A percentile compares a stretch with the other conserved stretches of the same genome.
phyloP scores from a whole-genome alignment of 148 eudicot genomes.

The Rhododendron mucronatum region DNA sequence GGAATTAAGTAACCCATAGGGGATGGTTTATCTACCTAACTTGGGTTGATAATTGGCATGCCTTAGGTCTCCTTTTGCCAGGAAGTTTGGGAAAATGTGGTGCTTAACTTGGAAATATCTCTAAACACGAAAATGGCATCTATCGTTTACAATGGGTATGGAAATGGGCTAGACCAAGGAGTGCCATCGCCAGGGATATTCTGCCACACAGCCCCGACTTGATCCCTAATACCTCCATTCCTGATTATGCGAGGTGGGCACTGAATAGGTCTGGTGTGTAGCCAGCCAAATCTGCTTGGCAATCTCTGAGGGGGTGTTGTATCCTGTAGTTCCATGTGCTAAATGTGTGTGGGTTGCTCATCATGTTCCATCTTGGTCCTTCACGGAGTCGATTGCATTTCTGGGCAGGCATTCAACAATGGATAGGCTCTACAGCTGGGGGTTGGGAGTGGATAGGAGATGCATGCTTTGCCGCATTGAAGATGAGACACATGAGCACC shows the following conservation, averaged over 20 bases:
- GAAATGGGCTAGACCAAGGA: not conserved
- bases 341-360: too few relatives aligned
- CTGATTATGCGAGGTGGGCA: too few relatives aligned
- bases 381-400: not conserved
- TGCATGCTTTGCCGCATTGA: too few relatives aligned
- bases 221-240: too few relatives aligned
- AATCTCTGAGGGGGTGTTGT: too few relatives aligned
- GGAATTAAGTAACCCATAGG: not conserved
- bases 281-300: not conserved
- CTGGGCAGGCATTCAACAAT: not conserved
- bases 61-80: too few relatives aligned
- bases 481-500: too few relatives aligned
- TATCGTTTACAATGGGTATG: not conserved
- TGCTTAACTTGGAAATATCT: not conserved
- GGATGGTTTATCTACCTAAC: not conserved
- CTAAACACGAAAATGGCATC: not conserved
- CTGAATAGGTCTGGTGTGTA: not conserved
- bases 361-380: not conserved
- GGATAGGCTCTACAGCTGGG: not conserved
- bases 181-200: not conserved
- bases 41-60: too few relatives aligned
- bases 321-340: too few relatives aligned
- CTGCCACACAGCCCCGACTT: not conserved
- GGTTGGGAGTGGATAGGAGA: too few relatives aligned
- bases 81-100: not conserved